Percentiles rank a stretch among this genome's conserved stretches.
Conservation (phyloP, 73 alveolate species). For the Paramecium biaurelia region DNA sequence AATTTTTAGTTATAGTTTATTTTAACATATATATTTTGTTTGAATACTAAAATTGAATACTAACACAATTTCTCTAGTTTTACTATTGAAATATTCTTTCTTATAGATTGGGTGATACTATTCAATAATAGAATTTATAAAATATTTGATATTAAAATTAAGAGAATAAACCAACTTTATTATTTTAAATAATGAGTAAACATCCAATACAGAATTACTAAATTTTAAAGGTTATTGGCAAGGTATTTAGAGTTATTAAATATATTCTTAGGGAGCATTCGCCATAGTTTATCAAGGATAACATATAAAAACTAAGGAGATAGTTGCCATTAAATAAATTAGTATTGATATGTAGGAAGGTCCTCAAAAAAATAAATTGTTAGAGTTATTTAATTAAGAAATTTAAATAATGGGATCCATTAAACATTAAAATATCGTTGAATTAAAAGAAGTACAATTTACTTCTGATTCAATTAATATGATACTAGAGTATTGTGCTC, state of each 20-base stretch:
- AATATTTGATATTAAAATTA: neutral
- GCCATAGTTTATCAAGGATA: constrained; percentile 28
- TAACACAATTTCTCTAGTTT: neutral
- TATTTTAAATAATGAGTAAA: neutral
- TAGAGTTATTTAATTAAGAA: neutral
- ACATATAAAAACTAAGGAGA: neutral
- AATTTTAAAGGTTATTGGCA: neutral
- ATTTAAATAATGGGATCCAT: neutral
- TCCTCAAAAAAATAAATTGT: neutral
- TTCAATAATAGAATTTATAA: neutral
- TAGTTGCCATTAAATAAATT: constrained; percentile 31
- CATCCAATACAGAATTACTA: neutral
- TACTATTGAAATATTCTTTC: neutral
- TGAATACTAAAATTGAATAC: neutral
- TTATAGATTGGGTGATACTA: neutral
- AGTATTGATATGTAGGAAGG: neutral
- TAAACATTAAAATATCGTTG: neutral
- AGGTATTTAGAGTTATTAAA: neutral
- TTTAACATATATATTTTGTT: neutral
- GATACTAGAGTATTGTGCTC: constrained; percentile 33
- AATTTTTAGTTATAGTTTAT: neutral
- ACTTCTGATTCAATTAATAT: constrained; percentile 3
- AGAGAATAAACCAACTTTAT: neutral
- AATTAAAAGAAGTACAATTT: neutral
- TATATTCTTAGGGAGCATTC: neutral